These are phyloP conservation scores for Letharia columbiana DNA, from an alignment of 495 filamentous ascomycete species.

Conservation along the genomic window DNA sequence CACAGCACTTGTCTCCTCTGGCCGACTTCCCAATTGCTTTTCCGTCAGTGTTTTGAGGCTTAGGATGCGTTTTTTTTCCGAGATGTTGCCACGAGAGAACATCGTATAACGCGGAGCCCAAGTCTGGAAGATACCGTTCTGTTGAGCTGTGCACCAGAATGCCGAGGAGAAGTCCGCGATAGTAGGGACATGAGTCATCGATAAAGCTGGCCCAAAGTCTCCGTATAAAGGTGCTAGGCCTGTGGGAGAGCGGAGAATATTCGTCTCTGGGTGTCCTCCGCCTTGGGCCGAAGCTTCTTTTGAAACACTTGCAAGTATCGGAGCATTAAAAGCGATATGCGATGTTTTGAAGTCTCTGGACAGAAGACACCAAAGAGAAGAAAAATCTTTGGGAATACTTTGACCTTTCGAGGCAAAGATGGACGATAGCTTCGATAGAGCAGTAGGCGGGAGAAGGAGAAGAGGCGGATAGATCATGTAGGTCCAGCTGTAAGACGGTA, in stretches of 20 bases:
- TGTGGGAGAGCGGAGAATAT: slow-evolving; percentile 58
- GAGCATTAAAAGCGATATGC: slow-evolving; percentile 65
- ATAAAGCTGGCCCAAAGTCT: slow-evolving; percentile 49
- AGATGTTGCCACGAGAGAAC: slow-evolving; percentile 82
- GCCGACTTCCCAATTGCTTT: slow-evolving; percentile 17
- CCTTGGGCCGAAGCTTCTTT: slow-evolving; percentile 2
- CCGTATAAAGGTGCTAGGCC: slow-evolving; percentile 56
- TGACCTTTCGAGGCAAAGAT: slow-evolving; percentile 32
- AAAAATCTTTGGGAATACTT: slow-evolving; percentile 30
- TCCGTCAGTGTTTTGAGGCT: slow-evolving; percentile 24
- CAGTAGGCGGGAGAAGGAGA: slow-evolving; percentile 54
- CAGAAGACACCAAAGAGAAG: slow-evolving; percentile 41
- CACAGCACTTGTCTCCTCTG: slow-evolving; percentile 44
- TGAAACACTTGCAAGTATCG: slow-evolving; percentile 43
- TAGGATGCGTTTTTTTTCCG: slow-evolving; percentile 75
- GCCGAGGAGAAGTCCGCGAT: slow-evolving; percentile 47
- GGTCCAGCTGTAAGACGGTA: slow-evolving; percentile 26
- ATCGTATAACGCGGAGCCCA: slow-evolving; percentile 87
- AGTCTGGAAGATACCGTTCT: slow-evolving; percentile 73
- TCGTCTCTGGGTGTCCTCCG: slow-evolving; percentile 26
- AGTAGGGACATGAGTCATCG: slow-evolving; percentile 25
- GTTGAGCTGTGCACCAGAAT: slow-evolving; percentile 64
- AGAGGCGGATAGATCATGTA: slow-evolving; percentile 66
- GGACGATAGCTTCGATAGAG: slow-evolving; percentile 43
- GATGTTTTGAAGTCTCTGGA: slow-evolving; percentile 44